Base-by-base conservation (phyloP, 192 early-diverging fungal species). In the Podila horticola region DNA sequence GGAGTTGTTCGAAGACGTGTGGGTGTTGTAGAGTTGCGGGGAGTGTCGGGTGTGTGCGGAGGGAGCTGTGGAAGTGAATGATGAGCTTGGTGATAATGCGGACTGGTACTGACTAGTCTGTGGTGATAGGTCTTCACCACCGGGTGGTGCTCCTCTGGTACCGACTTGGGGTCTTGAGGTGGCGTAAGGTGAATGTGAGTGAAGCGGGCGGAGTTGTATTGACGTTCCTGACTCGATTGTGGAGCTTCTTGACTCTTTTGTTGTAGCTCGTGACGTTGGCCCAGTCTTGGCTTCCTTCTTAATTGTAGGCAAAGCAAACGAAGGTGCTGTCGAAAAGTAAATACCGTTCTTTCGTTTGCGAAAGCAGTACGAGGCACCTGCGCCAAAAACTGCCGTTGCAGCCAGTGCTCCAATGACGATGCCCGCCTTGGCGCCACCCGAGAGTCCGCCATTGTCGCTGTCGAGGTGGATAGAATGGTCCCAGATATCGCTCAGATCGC, bases 391-490 rank as follows among this genome's bases (percentile, higher is more conserved):
- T 67, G 57, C 57, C 77, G 66, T 19, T 55, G 52, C 8, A 58
- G 29, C 12, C 11, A n/a, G 69, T 6, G 67, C 51, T 17, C 58
- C 75, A 15, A 60, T 65, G 34, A 66, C 67, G 24, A 81, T 73
- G 31, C 71, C 77, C 13, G 33, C 71, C 31, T 81, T 81, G 13
- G 67, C 67, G 17, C 77, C 77, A 15, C 48, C 17, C n/a, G 77
- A 81, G 10, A 73, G 62, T 10, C 77, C 69, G 26, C 20, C 36
- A 41, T 48, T 64, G 41, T 5, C 19, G 20, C 50, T 2, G 6
- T n/a, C n/a, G 50, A 22, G 50, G 6, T 51, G 19, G 19, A n/a
- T 22, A 51, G 50, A 22, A 20, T 51, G 15, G 6, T 20, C 15
- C 76, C 76, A 79, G 62, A 79, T 79, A 3, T 34, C 45, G 48